Evolutionary conservation across 1,284 basidiomycete species (phyloP), one percentile per base, ranked within the genome.

Genomic region (Apiotrichum gracile): DNA sequence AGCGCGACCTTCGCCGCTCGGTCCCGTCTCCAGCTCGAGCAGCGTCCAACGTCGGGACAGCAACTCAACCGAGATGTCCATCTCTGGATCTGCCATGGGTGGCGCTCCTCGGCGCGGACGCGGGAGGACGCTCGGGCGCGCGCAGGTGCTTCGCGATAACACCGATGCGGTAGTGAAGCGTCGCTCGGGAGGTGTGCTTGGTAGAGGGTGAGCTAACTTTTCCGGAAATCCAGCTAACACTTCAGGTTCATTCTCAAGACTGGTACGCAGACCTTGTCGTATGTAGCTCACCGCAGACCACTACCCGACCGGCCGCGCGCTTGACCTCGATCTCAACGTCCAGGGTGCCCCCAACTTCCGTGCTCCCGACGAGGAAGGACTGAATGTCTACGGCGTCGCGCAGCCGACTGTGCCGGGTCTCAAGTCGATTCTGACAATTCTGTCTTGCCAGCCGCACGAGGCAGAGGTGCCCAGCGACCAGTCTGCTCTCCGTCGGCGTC

Each of bases 341-440:
- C 76, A 78, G 69, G 96, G 96, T 34, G 94, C 94, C 21, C 93
- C 94, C 4, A 97, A 97, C 76, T 97, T 98, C 70, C 82, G 96
- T 57, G 85, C 88, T 44, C 86, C 86, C 22, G 79, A 83, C 51
- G 81, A 84, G 45, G 85, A 83, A 39, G 82, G 83, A 58, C 79
- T 94, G 45, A 91, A 92, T 61, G 89, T 97, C 2, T 96, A 87
- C 69, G 93, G 91, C 19, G 87, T 86, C 8, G 96, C 96, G 2
- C 96, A 98, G 70, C 96, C 96, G 14, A 91, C 93, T 5, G 85
- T 91, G 0, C 86, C 92, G 58, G 96, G 96, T 19, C 79, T 99
- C 16, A 83, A 91, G 55, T 92, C 91, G 1, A 91, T 98, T 49
- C 78, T 99, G 5, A 90, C 91, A 22, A 81, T 94, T 7, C 81